These are phyloP conservation scores for Kandelia obovata DNA, from an alignment of 345 rosid species.

Conservation along the genomic window DNA sequence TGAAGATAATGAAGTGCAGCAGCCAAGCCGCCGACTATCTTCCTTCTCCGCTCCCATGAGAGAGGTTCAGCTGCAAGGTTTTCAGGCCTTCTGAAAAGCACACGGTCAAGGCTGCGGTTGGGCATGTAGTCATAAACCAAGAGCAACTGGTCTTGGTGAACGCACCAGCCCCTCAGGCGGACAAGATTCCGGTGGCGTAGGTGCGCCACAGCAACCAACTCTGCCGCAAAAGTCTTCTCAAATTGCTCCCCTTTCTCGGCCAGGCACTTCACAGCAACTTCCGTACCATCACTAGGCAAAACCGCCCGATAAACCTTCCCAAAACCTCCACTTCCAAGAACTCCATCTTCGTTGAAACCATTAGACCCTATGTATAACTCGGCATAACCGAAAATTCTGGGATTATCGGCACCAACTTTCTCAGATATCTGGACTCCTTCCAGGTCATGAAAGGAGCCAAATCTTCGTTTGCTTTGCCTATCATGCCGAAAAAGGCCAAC, in stretches of 20 bases:
- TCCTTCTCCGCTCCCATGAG: slow-evolving; percentile 63
- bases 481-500: slow-evolving; percentile 26
- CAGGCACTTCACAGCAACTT: slow-evolving; percentile 85
- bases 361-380: slow-evolving; percentile 92
- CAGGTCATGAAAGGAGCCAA: slow-evolving; percentile 51
- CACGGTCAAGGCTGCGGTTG: slow-evolving; percentile 83
- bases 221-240: slow-evolving; percentile 93
- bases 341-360: slow-evolving; percentile 59
- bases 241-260: slow-evolving; percentile 86
- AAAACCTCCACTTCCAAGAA: slow-evolving; percentile 94
- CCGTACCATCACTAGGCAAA: slow-evolving; percentile 83
- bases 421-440: slow-evolving; percentile 78
- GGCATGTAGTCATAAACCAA: slow-evolving; percentile 97
- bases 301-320: slow-evolving; percentile 76
- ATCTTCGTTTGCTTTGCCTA: slow-evolving; percentile 14
- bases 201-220: slow-evolving; percentile 86
- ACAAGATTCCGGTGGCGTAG: slow-evolving; percentile 94
- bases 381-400: slow-evolving; percentile 82
- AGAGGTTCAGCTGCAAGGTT: slow-evolving; percentile 37
- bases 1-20: slow-evolving; percentile 87
- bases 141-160: slow-evolving; percentile 73
- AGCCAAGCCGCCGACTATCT: slow-evolving; percentile 72
- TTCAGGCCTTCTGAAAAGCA: slow-evolving; percentile 60
- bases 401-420: slow-evolving; percentile 72
- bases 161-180: slow-evolving; percentile 85